These are phyloP conservation scores for Lepraria neglecta DNA, from an alignment of 495 filamentous ascomycete species.

Conservation along the genomic window DNA sequence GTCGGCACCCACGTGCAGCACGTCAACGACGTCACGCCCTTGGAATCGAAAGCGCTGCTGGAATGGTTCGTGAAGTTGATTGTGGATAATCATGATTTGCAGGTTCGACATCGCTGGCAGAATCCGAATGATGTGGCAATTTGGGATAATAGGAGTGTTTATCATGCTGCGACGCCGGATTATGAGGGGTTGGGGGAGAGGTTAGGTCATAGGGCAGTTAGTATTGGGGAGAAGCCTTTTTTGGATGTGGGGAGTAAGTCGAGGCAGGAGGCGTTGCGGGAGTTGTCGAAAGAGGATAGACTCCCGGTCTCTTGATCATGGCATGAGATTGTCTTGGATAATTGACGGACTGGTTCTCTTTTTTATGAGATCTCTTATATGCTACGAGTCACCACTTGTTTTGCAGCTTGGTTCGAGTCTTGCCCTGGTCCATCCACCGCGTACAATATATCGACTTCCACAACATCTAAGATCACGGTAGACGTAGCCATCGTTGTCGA, in stretches of 20 bases:
- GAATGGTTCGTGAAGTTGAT: conserved; percentile 58
- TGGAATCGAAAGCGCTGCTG: conserved; percentile 58
- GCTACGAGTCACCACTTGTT: no score
- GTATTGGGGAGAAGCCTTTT: conserved; percentile 64
- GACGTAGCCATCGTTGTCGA: no score
- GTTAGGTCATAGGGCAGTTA: conserved; percentile 56
- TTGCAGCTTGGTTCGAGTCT: no score
- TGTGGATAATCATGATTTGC: conserved; percentile 72
- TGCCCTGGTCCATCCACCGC: no score
- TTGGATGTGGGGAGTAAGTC: conserved; percentile 49
- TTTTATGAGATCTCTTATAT: no score
- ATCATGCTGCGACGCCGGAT: conserved; percentile 67
- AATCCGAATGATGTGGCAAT: conserved; percentile 55
- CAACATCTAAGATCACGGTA: no score
- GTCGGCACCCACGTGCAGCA: conserved; percentile 53
- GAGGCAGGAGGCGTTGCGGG: conserved; percentile 23
- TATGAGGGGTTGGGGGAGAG: conserved; percentile 55
- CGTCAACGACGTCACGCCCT: conserved; percentile 60
- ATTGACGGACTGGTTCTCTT: no score
- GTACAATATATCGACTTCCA: no score
- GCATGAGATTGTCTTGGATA: no score
- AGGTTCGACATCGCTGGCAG: conserved; percentile 63
- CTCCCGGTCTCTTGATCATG: no score
- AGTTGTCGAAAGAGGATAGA: no score
- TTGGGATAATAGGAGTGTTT: conserved; percentile 71